Evolutionary conservation across 306 rosid species (phyloP), one percentile per base, ranked within the genome.

Genomic region (Prunus mira): DNA sequence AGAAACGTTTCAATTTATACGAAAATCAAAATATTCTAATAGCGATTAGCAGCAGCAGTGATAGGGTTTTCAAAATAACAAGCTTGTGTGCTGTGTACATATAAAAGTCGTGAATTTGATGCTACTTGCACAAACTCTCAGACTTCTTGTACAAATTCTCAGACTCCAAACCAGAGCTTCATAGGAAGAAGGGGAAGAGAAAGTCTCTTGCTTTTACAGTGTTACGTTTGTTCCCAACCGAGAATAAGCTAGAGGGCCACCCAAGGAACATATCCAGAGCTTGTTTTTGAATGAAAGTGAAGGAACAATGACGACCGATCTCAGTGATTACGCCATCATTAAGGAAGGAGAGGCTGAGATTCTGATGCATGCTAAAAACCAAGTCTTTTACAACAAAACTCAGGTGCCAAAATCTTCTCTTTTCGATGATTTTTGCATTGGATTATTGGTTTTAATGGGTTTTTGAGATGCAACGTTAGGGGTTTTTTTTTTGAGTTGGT

Each of bases 261-360:
- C 17, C 34, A 56, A 67, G 24, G 46, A 49, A 54, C 65, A 77
- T 38, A 77, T 76, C 79, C 79, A 70, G 63, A 73, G 78, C 57
- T 81, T 75, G 69, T 55, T 73, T 46, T 70, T 89, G 86, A 79
- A 77, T 64, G 86, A 75, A 69, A 78, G 79, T 65, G 77, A 32
- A 12, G 76, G 43, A 80, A 85, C 82, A 73, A 92, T 90, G 99
- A 46, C 92, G 38, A 56, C 83, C 4, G 95, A 90, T 90, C 89
- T 83, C 79, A 81, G 68, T 79, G 97, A 95, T 80, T 92, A 65
- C 47, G 78, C 84, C 19, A 82, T 95, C 74, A 83, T 92, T 66
- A 95, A 95, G 87, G 98, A 95, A 80, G 98, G 98, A 28, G 97
- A 95, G 87, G 98, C 97, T 73, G 98, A 95, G 84, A 95, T 95